These are phyloP conservation scores for Vaccinium vitisidaea DNA, from an alignment of 148 eudicot genomes.

Conservation along the genomic window DNA sequence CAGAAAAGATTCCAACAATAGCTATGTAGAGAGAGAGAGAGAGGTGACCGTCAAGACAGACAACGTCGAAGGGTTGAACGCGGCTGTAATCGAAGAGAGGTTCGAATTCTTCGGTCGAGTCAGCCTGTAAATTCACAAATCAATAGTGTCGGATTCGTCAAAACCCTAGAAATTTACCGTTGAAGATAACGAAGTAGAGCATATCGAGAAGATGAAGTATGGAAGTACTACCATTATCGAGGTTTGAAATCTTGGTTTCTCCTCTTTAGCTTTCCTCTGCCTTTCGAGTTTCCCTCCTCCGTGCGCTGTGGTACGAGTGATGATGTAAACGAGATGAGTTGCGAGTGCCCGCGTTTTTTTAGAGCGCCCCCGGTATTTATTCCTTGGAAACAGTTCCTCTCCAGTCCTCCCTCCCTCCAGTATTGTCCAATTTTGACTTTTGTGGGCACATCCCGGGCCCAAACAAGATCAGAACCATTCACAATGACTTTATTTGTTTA, in stretches of 20 bases:
- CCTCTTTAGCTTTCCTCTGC: neutral
- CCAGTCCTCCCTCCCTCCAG: too few species aligned
- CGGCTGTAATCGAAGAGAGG: slow-evolving; percentile 88
- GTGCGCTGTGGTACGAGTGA: too few species aligned
- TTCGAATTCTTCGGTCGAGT: slow-evolving; percentile 67
- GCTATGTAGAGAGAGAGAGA: neutral
- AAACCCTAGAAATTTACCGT: slow-evolving; percentile 1
- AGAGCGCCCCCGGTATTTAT: too few species aligned
- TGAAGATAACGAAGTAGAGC: neutral
- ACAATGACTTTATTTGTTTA: too few species aligned
- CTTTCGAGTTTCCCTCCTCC: too few species aligned
- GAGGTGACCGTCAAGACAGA: slow-evolving; percentile 54
- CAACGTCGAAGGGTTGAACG: slow-evolving; percentile 54
- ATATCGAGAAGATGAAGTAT: neutral
- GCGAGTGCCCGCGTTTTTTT: too few species aligned
- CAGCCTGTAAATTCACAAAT: slow-evolving; percentile 29
- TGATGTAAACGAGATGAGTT: too few species aligned
- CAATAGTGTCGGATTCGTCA: neutral
- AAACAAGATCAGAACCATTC: too few species aligned
- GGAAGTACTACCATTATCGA: neutral
- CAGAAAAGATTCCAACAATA: neutral
- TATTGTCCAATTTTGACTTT: too few species aligned
- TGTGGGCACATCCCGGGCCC: too few species aligned
- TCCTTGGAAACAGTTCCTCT: too few species aligned
- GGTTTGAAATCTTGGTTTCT: neutral